Conservation (phyloP, 2,329 filamentous ascomycete species). For the Chaetomium strumarium region DNA sequence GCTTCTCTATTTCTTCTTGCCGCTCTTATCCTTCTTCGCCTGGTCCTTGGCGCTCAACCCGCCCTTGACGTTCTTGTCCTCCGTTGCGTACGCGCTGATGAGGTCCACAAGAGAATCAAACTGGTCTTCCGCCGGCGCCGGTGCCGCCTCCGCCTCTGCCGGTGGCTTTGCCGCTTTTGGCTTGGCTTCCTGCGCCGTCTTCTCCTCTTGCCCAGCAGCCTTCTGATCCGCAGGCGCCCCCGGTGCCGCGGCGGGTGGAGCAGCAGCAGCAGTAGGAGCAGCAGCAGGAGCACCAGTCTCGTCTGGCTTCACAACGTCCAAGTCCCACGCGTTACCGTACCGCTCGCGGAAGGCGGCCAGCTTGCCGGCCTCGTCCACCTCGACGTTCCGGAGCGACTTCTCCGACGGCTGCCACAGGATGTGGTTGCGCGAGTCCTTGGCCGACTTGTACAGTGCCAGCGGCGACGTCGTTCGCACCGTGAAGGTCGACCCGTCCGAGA, state of each 20-base stretch:
- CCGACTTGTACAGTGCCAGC: constrained; percentile 49
- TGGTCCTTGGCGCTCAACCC: constrained; percentile 37
- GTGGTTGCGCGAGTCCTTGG: constrained; percentile 85
- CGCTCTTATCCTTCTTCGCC: constrained; percentile 30
- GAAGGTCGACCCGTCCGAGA: constrained; percentile 85
- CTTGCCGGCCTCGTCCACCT: constrained; percentile 90
- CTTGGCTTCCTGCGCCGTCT: constrained; percentile 24
- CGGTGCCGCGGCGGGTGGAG: constrained; percentile 18
- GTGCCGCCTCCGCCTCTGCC: constrained; percentile 14
- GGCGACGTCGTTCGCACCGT: constrained; percentile 74
- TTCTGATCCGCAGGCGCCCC: constrained; percentile 14
- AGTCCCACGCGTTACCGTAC: constrained; percentile 82
- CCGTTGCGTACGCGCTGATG: constrained; percentile 44
- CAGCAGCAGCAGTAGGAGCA: constrained; percentile 15
- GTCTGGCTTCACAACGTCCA: constrained; percentile 32
- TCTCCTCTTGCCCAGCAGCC: constrained; percentile 24
- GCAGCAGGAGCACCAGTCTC: constrained; percentile 29
- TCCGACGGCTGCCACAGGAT: constrained; percentile 85
- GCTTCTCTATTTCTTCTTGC: constrained; percentile 32
- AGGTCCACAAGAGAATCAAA: constrained; percentile 43
- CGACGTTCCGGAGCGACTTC: constrained; percentile 75
- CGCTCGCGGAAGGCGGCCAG: constrained; percentile 77
- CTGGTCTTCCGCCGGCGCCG: constrained; percentile 24
- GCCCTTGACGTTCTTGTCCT: constrained; percentile 35
- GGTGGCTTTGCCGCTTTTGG: constrained; percentile 20